Conservation (phyloP, 2,329 filamentous ascomycete species). For the Hypoxylon sp. region DNA sequence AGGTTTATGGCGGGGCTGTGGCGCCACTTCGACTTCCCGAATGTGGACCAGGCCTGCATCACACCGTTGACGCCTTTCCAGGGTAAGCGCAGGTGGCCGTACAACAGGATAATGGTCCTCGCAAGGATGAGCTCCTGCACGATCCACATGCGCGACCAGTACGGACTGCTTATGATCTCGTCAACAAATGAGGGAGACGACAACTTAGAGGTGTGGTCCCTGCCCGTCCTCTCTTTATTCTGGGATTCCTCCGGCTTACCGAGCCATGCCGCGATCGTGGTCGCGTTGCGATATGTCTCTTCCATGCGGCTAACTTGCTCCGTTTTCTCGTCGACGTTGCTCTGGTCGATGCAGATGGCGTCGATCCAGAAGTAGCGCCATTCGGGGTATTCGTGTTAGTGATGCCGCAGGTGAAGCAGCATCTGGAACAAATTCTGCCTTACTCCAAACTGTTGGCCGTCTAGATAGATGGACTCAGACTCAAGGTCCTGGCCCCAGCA, state of each 20-base stretch:
- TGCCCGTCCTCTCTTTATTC: slow-evolving; percentile 4
- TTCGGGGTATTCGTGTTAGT: slow-evolving; percentile 8
- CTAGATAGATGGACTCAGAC: slow-evolving; percentile 19
- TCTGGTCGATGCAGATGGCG: slow-evolving; percentile 22
- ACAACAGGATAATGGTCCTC: slow-evolving; percentile 14
- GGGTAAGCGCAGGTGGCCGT: slow-evolving; percentile 13
- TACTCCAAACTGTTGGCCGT: slow-evolving; percentile 4
- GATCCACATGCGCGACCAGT: slow-evolving; percentile 31
- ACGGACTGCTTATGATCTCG: slow-evolving; percentile 23
- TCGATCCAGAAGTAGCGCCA: slow-evolving; percentile 24
- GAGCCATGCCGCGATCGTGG: slow-evolving; percentile 16
- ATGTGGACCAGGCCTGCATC: slow-evolving; percentile 7
- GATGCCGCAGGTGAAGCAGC: not conserved
- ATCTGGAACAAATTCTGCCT: slow-evolving; percentile 18
- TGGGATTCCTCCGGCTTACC: slow-evolving; percentile 12
- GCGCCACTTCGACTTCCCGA: slow-evolving; percentile 21
- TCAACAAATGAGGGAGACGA: slow-evolving; percentile 18
- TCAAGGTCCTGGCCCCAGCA: slow-evolving; percentile 20
- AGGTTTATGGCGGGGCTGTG: slow-evolving; percentile 10
- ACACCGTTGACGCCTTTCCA: not conserved
- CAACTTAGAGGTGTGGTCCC: slow-evolving; percentile 14
- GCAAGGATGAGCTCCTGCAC: slow-evolving; percentile 25
- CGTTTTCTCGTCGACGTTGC: slow-evolving; percentile 12
- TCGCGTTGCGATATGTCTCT: slow-evolving; percentile 21
- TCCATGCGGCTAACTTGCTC: slow-evolving; percentile 21